A percentile compares a stretch with the other conserved stretches of the same genome.
These are phyloP conservation scores for Xylaria venustula DNA, from an alignment of 495 filamentous ascomycete species.

Conservation along the genomic window DNA sequence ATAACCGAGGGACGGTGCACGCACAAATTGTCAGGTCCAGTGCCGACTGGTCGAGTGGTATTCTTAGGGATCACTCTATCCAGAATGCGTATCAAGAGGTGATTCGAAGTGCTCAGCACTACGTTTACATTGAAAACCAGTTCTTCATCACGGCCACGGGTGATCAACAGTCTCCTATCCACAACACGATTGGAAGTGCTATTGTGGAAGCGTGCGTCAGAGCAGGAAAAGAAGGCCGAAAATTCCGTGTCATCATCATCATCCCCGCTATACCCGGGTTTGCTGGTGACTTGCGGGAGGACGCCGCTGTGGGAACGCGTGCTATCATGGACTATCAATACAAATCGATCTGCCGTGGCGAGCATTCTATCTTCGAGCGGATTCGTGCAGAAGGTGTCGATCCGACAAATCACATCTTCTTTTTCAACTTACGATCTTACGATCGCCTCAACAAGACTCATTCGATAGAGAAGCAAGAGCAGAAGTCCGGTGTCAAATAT, in stretches of 20 bases:
- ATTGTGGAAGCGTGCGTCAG: conserved; percentile 87
- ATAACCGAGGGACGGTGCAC: conserved; percentile 64
- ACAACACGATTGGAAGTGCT: conserved; percentile 80
- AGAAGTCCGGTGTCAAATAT: conserved; percentile 77
- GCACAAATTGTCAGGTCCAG: conserved; percentile 86
- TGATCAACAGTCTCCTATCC: conserved; percentile 76
- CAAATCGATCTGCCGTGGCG: conserved; percentile 88
- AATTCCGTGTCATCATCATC: conserved; percentile 86
- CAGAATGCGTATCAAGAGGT: conserved; percentile 87
- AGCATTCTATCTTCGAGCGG: conserved; percentile 83
- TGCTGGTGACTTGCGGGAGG: conserved; percentile 81
- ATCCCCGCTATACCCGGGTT: conserved; percentile 93
- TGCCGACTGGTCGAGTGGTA: conserved; percentile 93
- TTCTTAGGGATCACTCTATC: conserved; percentile 84
- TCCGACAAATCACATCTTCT: conserved; percentile 76
- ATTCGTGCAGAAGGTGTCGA: conserved; percentile 76
- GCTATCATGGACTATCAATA: conserved; percentile 99
- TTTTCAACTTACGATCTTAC: conserved; percentile 88
- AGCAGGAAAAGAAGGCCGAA: conserved; percentile 79
- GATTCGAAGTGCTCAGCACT: conserved; percentile 82
- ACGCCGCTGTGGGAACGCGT: conserved; percentile 78
- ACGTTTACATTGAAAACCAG: conserved; percentile 96
- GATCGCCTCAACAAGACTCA: conserved; percentile 84
- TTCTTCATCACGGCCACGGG: conserved; percentile 98
- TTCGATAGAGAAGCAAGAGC: conserved; percentile 65